Conservation (phyloP, 1,284 basidiomycete species). For the Sporisorium scitamineum region DNA sequence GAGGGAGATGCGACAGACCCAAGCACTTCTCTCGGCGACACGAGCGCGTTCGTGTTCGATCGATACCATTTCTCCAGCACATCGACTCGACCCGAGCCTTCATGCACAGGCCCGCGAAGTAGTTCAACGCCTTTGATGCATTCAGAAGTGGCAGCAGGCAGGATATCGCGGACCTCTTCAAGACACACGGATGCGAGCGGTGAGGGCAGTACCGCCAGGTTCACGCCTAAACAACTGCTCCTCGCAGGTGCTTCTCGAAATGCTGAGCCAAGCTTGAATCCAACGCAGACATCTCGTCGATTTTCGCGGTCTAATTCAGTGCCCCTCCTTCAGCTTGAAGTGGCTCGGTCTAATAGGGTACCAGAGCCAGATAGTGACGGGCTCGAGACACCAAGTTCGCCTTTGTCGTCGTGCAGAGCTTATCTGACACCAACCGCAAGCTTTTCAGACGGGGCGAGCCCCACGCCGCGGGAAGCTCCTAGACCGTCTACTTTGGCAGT, state of each 20-base stretch:
- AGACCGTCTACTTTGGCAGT: neutral
- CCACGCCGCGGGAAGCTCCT: neutral
- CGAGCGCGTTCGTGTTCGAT: constrained; percentile 13
- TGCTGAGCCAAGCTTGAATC: neutral
- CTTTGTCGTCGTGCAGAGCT: neutral
- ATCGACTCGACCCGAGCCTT: constrained; percentile 2
- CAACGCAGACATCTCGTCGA: neutral
- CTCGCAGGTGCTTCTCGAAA: neutral
- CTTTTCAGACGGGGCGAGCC: neutral
- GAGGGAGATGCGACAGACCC: constrained; percentile 17
- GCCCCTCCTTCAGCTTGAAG: constrained; percentile 3
- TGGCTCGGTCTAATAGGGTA: neutral
- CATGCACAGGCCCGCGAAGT: neutral
- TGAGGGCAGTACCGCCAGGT: neutral
- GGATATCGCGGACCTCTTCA: constrained; percentile 4
- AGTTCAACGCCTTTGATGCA: neutral
- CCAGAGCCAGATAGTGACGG: neutral
- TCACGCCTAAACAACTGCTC: constrained; percentile 24
- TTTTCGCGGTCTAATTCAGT: constrained; percentile 20
- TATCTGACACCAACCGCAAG: neutral
- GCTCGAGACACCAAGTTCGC: neutral
- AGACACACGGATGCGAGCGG: neutral
- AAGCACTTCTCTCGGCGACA: constrained; percentile 3
- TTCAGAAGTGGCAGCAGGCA: neutral
- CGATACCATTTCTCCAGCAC: constrained; percentile 10